Base-by-base conservation (phyloP, 306 rosid genomes). In the Casuarina glauca region DNA sequence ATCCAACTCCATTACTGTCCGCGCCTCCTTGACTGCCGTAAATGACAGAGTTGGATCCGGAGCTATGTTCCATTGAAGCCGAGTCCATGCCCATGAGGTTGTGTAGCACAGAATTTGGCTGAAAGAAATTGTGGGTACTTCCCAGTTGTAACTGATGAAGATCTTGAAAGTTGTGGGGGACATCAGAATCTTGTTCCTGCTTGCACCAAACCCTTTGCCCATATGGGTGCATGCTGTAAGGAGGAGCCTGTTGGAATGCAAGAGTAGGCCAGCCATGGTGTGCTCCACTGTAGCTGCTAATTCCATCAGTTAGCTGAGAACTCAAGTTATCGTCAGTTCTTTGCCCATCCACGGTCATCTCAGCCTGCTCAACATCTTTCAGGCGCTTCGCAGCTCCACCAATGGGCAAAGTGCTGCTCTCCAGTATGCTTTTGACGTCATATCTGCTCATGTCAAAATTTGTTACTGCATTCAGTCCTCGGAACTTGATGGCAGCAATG, bases 361-460 rank as follows among this genome's bases (percentile, higher is more conserved):
- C 82, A 1, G 82, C 88, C 36, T 88, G 91, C 16, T 89, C 93
- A 32, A 78, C 84, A 3, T 93, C 98, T 69, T 93, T 91, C 75
- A 93, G 54, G 38, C 97, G 87, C 89, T 93, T 93, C 0, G 98
- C 91, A 0, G 93, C 90, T 0, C 91, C 97, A 3, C 95, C 97
- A 9, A 91, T 90, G 3, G 98, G 98, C 60, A 93, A 73, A 0
- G 92, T 87, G 76, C 84, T 87, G 84, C 95, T 91, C 66, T 93
- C 98, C 2, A 93, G 86, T 11, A 93, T 93, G 72, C 91, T 87
- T 75, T 94, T 94, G 0, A 92, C 98, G 6, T 94, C 98, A 5
- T 94, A 94, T 71, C 96, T 74, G 73, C 78, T 92, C 97, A 94
- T 94, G 89, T 94, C 98, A 8, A 94, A 94, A 86, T 94, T 94